These are phyloP conservation scores for Candida insectalens DNA, from an alignment of 805 yeast species.

Conservation along the genomic window DNA sequence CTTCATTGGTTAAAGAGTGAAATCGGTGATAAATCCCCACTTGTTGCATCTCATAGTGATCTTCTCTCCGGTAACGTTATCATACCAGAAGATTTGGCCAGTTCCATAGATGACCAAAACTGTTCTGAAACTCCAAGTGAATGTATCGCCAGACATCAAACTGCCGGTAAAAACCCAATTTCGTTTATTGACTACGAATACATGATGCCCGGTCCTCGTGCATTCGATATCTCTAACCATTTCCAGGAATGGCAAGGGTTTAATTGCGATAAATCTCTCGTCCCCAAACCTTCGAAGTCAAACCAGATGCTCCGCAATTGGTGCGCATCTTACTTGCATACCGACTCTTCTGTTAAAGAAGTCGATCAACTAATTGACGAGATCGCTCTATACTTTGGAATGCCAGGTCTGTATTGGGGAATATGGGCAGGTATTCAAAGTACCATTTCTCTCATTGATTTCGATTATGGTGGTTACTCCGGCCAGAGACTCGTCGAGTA, in stretches of 20 bases:
- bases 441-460: constrained; percentile 58
- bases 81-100: constrained; percentile 33
- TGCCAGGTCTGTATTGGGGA: constrained; percentile 84
- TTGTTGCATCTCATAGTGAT: constrained; percentile 64
- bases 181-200: constrained; percentile 66
- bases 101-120: constrained; percentile 6
- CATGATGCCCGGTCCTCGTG: constrained; percentile 63
- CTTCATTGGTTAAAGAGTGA: constrained; percentile 41
- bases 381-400: constrained; percentile 53
- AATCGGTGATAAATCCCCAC: constrained; percentile 36
- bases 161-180: constrained; percentile 27
- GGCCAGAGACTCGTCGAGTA: constrained; percentile 54
- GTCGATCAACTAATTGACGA: constrained; percentile 43
- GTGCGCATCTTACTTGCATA: constrained; percentile 46
- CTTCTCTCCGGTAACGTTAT: constrained; percentile 66
- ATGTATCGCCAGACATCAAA: constrained; percentile 1
- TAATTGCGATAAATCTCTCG: constrained; percentile 51
- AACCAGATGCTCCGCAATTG: constrained; percentile 43
- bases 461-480: constrained; percentile 57
- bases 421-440: constrained; percentile 75
- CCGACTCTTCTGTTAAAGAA: constrained; percentile 8
- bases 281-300: constrained; percentile 39
- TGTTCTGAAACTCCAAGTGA: constrained; percentile 13
- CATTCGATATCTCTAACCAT: constrained; percentile 67
- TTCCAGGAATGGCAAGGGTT: constrained; percentile 80